A percentile compares a stretch with the other conserved stretches of the same genome.
These are phyloP conservation scores for Wallemia hederae DNA, from an alignment of 1,284 basidiomycete species.

Conservation along the genomic window DNA sequence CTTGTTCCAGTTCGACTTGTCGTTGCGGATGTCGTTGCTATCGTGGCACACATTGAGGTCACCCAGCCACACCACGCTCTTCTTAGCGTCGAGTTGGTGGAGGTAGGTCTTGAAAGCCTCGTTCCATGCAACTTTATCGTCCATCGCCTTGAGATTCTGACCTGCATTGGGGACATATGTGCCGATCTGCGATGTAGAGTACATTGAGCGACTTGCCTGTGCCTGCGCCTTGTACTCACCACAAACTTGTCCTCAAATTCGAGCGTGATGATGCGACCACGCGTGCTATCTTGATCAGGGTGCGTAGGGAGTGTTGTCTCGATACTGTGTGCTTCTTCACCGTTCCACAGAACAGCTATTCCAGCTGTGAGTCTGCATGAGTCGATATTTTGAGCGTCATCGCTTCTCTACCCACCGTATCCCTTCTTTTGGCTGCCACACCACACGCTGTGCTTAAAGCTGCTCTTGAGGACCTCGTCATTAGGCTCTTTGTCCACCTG, in stretches of 20 bases:
- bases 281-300: conserved; percentile 23
- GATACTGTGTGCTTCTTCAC: conserved; percentile 32
- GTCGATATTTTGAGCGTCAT: conserved; percentile 1
- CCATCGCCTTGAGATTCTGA: conserved; percentile 18
- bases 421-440: conserved; percentile 39
- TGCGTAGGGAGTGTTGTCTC: conserved; percentile 37
- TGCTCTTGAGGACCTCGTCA: conserved; percentile 25
- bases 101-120: conserved; percentile 40
- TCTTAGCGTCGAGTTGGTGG: conserved; percentile 35
- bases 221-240: too few species aligned
- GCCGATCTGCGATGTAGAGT: too few species aligned
- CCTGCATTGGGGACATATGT: conserved; percentile 73
- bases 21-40: conserved; percentile 29
- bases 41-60: conserved; percentile 37
- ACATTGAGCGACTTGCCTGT: too few species aligned
- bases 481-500: conserved; percentile 36
- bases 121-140: conserved; percentile 46
- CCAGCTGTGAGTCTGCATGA: conserved; percentile 27
- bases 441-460: conserved; percentile 44
- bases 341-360: conserved; percentile 51
- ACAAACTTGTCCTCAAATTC: conserved; percentile 45
- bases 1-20: conserved; percentile 47
- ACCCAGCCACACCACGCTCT: conserved; percentile 67
- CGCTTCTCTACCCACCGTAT: conserved; percentile 25
- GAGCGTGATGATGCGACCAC: conserved; percentile 44